phyloP scores from a whole-genome alignment of 805 yeast species.

The Scheffersomyces ergatensis region DNA sequence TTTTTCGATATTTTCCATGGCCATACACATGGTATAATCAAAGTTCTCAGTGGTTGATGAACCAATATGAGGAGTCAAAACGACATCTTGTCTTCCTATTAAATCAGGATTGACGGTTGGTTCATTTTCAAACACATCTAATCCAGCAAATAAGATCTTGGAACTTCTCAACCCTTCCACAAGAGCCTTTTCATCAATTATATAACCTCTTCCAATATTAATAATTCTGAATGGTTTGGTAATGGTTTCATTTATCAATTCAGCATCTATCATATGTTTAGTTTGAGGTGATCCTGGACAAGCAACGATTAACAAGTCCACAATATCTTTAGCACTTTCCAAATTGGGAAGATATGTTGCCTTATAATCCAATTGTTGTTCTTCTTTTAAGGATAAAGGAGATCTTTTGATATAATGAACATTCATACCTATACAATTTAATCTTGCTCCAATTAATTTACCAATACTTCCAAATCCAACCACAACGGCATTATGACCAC shows the following conservation, averaged over 20 bases:
- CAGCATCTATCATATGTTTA: conserved; percentile 47
- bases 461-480: conserved; percentile 82
- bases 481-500: conserved; percentile 58
- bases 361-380: conserved; percentile 38
- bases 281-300: conserved; percentile 66
- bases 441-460: conserved; percentile 54
- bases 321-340: conserved; percentile 31
- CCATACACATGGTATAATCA: conserved; percentile 46
- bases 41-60: conserved; percentile 60
- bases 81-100: conserved; percentile 57
- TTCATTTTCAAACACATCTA: conserved; percentile 71
- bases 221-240: conserved; percentile 59
- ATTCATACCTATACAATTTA: conserved; percentile 59
- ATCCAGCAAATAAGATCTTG: conserved; percentile 61
- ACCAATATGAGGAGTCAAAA: conserved; percentile 71
- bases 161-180: conserved; percentile 59
- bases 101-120: conserved; percentile 54
- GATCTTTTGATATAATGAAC: conserved; percentile 62
- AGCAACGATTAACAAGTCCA: conserved; percentile 63
- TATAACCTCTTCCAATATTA: conserved; percentile 73
- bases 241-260: conserved; percentile 42
- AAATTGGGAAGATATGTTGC: conserved; percentile 41
- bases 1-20: conserved; percentile 54
- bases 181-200: conserved; percentile 64
- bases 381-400: conserved; percentile 31